Evolutionary conservation across 768 basidiomycete genomes (phyloP), one percentile per base, ranked within the genome.

Genomic region (Tylopilus vinaceipallidus): DNA sequence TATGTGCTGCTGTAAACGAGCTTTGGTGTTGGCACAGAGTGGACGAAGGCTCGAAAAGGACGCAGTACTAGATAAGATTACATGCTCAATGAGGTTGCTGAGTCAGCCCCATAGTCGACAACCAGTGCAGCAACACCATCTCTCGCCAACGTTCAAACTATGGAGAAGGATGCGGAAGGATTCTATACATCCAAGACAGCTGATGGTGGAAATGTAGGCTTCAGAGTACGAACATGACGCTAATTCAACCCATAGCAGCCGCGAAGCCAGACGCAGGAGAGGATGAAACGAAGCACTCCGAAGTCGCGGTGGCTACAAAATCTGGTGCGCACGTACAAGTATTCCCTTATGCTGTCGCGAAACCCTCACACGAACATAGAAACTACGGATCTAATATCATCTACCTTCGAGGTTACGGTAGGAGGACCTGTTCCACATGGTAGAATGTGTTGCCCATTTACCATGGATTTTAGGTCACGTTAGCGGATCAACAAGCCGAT

Each of bases 401-500:
- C 88, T n/a, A 83, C 80, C 22, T 92, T 89, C 62, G 88, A 92
- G 70, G 90, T 92, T 54, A 78, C 80, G 60, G 90, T 91, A 65
- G 48, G 84, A 68, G 30, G 27, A 35, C 29, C 10, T 34, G 20
- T 20, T 6, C 17, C 37, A 9, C 22, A 10, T n/a, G 29, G 41
- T 45, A 24, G 17, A 20, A 17, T 29, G 3, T 19, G n/a, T 40
- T 50, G 22, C 19, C 35, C 12, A 32, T 54, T 55, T 44, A 55
- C 42, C 44, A 40, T 26, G 38, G 27, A 50, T 19, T 52, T 26
- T 60, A 92, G 93, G 94, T 99, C 55, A 98, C 94, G 17, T 79
- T 98, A 50, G 94, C 94, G 42, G 95, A 98, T 72, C 91, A 95
- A 65, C 97, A 98, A 71, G 83, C 80, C 24, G 91, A 99, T 64